Conservation (phyloP, 2,329 filamentous ascomycete species). For the Beauveria sp. region DNA sequence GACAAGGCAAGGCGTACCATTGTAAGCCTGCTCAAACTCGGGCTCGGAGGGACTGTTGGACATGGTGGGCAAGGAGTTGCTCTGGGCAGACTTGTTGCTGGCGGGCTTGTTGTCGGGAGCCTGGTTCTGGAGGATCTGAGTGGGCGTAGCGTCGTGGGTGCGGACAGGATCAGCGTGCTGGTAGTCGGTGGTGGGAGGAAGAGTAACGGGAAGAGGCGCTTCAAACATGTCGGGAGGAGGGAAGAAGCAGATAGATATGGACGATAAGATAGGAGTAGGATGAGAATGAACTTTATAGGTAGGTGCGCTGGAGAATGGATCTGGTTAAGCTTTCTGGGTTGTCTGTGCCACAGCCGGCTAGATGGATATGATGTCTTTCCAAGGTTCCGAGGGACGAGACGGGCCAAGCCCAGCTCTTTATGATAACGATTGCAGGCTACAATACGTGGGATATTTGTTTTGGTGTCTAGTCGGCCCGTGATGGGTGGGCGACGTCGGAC, state of each 20-base stretch:
- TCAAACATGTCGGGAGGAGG: background rate
- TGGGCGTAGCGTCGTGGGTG: constrained; percentile 3
- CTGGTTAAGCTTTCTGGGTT: background rate
- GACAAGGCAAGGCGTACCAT: constrained; percentile 47
- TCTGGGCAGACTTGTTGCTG: constrained; percentile 9
- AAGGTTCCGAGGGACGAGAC: background rate
- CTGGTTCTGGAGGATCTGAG: constrained; percentile 10
- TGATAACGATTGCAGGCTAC: constrained; percentile 1
- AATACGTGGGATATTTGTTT: background rate
- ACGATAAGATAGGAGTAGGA: background rate
- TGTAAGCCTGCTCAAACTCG: constrained; percentile 98
- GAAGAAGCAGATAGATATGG: background rate
- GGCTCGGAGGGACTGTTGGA: constrained; percentile 82
- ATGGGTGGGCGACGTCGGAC: constrained; percentile 9
- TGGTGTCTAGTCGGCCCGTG: constrained; percentile 1
- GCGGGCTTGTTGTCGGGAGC: constrained; percentile 8
- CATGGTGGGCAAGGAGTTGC: constrained; percentile 41
- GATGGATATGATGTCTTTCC: background rate
- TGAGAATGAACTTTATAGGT: constrained; percentile 5
- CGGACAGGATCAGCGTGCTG: constrained; percentile 1
- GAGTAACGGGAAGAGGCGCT: constrained; percentile 5
- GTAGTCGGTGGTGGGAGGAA: constrained; percentile 6
- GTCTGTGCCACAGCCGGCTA: background rate
- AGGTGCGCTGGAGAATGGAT: background rate
- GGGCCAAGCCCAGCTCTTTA: constrained; percentile 3